These are phyloP conservation scores for Entomortierella chlamydospora DNA, from an alignment of 192 early-diverging fungal genomes.

Conservation along the genomic window DNA sequence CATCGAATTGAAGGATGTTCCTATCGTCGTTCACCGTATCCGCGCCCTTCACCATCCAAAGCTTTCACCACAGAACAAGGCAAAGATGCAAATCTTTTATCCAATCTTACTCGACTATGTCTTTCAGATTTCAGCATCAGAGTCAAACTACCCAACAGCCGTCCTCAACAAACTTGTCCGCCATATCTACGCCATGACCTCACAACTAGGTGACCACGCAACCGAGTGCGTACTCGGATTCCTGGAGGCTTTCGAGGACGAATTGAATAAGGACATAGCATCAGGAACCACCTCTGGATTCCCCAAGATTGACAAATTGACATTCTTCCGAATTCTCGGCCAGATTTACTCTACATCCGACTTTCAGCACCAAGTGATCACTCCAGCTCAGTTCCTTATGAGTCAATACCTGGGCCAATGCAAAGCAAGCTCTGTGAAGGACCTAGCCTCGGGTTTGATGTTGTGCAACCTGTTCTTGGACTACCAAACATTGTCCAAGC, in stretches of 20 bases:
- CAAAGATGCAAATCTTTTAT: constrained; percentile 75
- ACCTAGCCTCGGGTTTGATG: constrained; percentile 79
- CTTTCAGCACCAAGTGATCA: constrained; percentile 86
- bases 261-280: constrained; percentile 51
- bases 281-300: constrained; percentile 44
- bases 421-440: constrained; percentile 65
- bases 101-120: constrained; percentile 78
- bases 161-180: constrained; percentile 67
- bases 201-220: constrained; percentile 67
- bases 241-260: constrained; percentile 65
- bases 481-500: constrained; percentile 75
- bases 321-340: constrained; percentile 74
- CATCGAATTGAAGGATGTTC: constrained; percentile 74
- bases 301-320: constrained; percentile 69
- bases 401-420: constrained; percentile 80
- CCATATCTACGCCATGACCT: constrained; percentile 74
- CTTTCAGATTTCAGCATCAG: constrained; percentile 69
- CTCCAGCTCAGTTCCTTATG: constrained; percentile 87
- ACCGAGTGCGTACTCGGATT: constrained; percentile 65
- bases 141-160: constrained; percentile 60
- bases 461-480: constrained; percentile 77
- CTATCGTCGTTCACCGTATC: constrained; percentile 83
- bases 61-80: constrained; percentile 83
- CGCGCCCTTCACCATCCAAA: constrained; percentile 87
- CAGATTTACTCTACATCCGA: constrained; percentile 94